Evolutionary conservation across 2,329 filamentous ascomycete species (phyloP), one percentile per base, ranked within the genome.

Genomic region (Fusarium agapanthi): DNA sequence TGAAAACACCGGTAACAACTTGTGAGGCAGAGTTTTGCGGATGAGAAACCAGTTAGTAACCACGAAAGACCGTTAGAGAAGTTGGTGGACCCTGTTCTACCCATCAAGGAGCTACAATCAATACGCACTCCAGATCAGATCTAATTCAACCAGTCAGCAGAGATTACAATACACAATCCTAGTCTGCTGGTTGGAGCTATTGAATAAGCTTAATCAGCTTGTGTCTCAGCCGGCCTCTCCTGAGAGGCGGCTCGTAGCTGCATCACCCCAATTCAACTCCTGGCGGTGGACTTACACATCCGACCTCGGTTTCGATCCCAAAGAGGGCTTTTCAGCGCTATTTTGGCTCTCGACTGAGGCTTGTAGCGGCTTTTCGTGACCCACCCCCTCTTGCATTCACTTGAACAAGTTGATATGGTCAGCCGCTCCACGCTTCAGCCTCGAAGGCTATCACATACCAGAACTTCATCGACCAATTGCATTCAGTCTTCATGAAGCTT

Each of bases 111-210:
- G 3, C 10, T 13, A 9, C 7, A 14, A 28, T 22, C 2, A 18
- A 38, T 7, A 28, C 24, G 6, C 11, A 18, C 50, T 30, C 4
- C 12, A 20, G 4, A 38, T n/a, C 0, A 18, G 4, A 28, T 38
- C 12, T 3, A 11, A 14, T 14, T 30, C 8, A 18, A 8, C 3
- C 14, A 28, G 3, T 4, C 24, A n/a, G 5, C 20, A n/a, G 1
- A 5, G 0, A n/a, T 16, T 28, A 4, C 1, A 4, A 28, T 14
- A 7, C 4, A 22, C 2, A 2, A 10, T 38, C 2, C 11, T 22
- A 22, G 5, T 14, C 11, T 18, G 10, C 7, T 2, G 3, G n/a
- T 28, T 2, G 20, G 14, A n/a, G 10, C 20, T n/a, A 28, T n/a
- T 40, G 24, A 38, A 40, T 38, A 54, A 54, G 34, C 15, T 53